phyloP scores from a whole-genome alignment of 228 moss, liverwort and hornwort genomes.

The Sphagnum magellanicum region DNA sequence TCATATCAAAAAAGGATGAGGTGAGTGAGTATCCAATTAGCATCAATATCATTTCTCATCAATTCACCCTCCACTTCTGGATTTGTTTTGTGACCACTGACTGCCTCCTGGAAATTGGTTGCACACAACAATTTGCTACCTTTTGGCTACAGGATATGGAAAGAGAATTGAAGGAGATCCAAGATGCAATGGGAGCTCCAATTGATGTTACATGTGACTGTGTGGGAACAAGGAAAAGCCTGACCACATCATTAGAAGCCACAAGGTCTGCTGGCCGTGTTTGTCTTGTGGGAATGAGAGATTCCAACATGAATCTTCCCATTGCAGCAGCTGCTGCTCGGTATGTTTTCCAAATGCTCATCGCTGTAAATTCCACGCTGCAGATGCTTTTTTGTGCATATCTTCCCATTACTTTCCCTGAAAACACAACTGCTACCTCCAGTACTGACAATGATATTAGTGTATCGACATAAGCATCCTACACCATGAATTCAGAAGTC shows the following conservation, averaged over 20 bases:
- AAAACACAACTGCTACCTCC: neutral
- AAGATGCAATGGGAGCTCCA: slow-evolving; percentile 42
- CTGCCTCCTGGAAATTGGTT: no score
- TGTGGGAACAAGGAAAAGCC: slow-evolving; percentile 57
- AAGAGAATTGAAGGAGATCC: slow-evolving; percentile 53
- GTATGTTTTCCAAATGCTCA: slow-evolving; percentile 10
- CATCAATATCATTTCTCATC: no score
- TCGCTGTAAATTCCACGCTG: no score
- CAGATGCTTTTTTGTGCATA: no score
- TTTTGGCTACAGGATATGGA: slow-evolving; percentile 56
- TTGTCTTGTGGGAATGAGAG: slow-evolving; percentile 86
- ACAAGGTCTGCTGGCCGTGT: slow-evolving; percentile 72
- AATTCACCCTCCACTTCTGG: no score
- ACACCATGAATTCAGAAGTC: no score
- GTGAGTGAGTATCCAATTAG: slow-evolving; percentile 16
- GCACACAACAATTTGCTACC: no score
- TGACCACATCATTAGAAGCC: slow-evolving; percentile 63
- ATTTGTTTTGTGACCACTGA: no score
- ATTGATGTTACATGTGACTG: slow-evolving; percentile 79
- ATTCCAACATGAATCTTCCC: slow-evolving; percentile 69
- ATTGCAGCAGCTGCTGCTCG: slow-evolving; percentile 59
- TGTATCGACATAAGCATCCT: neutral
- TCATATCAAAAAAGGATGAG: slow-evolving; percentile 35
- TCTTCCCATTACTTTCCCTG: no score
- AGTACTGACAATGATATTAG: neutral